A percentile compares a stretch with the other conserved stretches of the same genome.
These are phyloP conservation scores for Aureobasidium sp. DNA, from an alignment of 2,329 filamentous ascomycete species.

Conservation along the genomic window DNA sequence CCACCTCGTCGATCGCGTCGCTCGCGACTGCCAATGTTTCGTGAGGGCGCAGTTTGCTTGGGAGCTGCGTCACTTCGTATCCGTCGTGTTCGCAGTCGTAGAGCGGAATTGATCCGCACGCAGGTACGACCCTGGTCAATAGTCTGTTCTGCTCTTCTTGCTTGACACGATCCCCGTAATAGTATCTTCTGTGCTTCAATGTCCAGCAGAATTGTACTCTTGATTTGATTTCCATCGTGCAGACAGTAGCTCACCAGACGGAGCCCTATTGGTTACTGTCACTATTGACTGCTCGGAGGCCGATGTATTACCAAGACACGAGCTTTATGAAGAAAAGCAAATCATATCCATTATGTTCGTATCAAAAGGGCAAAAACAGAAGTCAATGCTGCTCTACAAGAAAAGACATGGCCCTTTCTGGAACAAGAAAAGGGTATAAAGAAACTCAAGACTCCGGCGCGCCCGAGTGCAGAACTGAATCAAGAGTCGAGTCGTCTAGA, in stretches of 20 bases:
- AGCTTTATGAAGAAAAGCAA: too few species aligned
- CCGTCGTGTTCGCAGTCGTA: background rate
- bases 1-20: background rate
- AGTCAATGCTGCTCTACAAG: background rate
- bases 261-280: too few species aligned
- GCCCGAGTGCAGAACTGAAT: background rate
- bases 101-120: background rate
- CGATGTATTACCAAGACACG: too few species aligned
- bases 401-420: background rate
- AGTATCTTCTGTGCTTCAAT: background rate
- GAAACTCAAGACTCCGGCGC: background rate
- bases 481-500: background rate
- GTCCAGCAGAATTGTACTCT: too few species aligned
- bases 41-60: too few species aligned
- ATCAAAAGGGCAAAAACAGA: background rate
- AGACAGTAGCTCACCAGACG: too few species aligned
- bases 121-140: background rate
- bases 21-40: constrained; percentile 5
- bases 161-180: background rate
- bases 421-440: background rate
- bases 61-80: background rate
- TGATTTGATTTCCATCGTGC: too few species aligned
- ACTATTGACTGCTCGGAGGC: too few species aligned
- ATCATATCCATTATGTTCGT: constrained; percentile 4
- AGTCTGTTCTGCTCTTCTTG: background rate